phyloP scores from a whole-genome alignment of 768 basidiomycete genomes.

The Cytidiella melzeri region DNA sequence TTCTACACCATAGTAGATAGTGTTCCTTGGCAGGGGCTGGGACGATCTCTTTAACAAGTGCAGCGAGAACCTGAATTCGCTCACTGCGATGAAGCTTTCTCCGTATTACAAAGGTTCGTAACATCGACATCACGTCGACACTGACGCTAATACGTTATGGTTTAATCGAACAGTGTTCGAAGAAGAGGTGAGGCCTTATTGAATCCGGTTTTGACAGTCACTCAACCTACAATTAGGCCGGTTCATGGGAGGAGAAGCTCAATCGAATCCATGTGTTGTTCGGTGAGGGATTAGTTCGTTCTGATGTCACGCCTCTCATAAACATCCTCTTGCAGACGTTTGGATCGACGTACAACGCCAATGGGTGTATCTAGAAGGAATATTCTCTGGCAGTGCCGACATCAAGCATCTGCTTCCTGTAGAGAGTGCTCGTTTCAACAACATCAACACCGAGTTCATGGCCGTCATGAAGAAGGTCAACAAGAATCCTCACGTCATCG shows the following conservation, averaged over 20 bases:
- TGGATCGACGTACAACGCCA: conserved; percentile 99
- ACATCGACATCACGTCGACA: neutral
- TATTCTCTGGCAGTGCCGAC: conserved; percentile 98
- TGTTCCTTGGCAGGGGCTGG: conserved; percentile 63
- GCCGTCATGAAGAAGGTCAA: conserved; percentile 99
- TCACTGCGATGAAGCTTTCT: conserved; percentile 95
- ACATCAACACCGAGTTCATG: conserved; percentile 97
- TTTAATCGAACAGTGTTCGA: conserved; percentile 63
- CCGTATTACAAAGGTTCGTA: conserved; percentile 91
- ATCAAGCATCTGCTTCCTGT: conserved; percentile 98
- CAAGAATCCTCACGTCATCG: conserved; percentile 96
- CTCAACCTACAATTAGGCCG: conserved; percentile 41
- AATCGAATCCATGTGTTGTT: conserved; percentile 96
- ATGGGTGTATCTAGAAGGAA: conserved; percentile 99
- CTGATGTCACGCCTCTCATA: conserved; percentile 1
- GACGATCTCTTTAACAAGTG: conserved; percentile 97
- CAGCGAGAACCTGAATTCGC: conserved; percentile 92
- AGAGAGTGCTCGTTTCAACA: conserved; percentile 95
- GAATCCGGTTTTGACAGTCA: neutral
- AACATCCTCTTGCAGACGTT: conserved; percentile 51
- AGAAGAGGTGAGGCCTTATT: conserved; percentile 56
- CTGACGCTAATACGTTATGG: conserved; percentile 9
- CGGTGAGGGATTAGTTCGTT: conserved; percentile 40
- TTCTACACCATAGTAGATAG: neutral
- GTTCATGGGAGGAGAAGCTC: conserved; percentile 94